Evolutionary conservation across 305 asterid species (phyloP).

Genomic region (Solanum hybrid): DNA sequence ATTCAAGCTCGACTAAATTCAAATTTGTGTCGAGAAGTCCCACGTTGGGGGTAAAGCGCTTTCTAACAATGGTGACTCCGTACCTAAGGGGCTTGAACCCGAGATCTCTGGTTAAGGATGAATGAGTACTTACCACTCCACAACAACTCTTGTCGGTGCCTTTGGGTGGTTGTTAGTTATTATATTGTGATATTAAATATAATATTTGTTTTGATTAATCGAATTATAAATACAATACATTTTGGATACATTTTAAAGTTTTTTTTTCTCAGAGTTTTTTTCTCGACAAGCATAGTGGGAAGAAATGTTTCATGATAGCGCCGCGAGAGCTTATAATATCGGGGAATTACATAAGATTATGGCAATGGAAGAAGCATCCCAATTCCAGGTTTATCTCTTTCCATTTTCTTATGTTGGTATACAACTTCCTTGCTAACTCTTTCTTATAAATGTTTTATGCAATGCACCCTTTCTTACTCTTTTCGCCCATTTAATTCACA

Average conservation of each 20-base stretch:
- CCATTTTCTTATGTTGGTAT: not conserved
- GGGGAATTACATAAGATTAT: slow-evolving; percentile 7
- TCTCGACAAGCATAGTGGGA: not conserved
- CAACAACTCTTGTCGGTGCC: not conserved
- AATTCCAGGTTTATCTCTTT: slow-evolving; percentile 6
- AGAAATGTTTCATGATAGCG: not conserved
- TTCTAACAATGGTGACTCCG: not conserved
- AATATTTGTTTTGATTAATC: not conserved
- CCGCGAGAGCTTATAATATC: not conserved
- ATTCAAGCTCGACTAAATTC: not conserved
- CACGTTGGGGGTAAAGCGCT: not conserved
- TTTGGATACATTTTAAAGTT: not conserved
- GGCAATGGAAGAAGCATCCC: slow-evolving; percentile 10
- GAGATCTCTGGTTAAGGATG: not conserved
- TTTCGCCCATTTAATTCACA: not conserved
- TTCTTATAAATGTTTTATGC: not conserved
- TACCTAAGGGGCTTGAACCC: not conserved
- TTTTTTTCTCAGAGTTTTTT: slow-evolving; percentile 7
- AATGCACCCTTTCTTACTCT: not conserved
- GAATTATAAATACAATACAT: not conserved
- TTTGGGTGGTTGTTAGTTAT: not conserved
- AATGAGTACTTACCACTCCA: not conserved
- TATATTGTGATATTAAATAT: not conserved
- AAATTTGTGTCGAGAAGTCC: not conserved
- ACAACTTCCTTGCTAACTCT: not conserved